Conservation (phyloP, 768 basidiomycete genomes). For the Pisolithus tinctorius region DNA sequence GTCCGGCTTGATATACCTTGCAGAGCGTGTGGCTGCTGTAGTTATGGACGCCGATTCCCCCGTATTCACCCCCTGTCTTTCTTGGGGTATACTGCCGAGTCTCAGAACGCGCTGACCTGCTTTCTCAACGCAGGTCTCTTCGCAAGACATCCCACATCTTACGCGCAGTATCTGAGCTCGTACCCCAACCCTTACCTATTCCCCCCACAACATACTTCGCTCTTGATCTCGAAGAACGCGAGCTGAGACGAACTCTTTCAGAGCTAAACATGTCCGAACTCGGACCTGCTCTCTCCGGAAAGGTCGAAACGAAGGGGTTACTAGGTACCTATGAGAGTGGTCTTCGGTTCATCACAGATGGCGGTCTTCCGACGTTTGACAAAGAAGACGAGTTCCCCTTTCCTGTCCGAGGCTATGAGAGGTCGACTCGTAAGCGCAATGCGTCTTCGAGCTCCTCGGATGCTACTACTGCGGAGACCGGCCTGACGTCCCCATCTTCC, state of each 20-base stretch:
- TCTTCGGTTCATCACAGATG: conserved; percentile 64
- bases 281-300: conserved; percentile 56
- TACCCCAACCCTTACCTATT: conserved; percentile 37
- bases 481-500: conserved; percentile 33
- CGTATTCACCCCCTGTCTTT: not conserved
- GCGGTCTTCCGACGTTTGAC: conserved; percentile 14
- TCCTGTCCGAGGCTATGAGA: conserved; percentile 4
- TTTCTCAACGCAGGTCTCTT: conserved; percentile 48
- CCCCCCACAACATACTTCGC: conserved; percentile 80
- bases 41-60: too few relatives aligned
- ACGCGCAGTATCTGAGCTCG: conserved; percentile 54
- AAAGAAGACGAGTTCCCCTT: conserved; percentile 5
- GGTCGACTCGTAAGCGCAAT: conserved; percentile 18
- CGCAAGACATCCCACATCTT: conserved; percentile 87
- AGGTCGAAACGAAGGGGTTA: conserved; percentile 76
- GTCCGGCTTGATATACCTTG: conserved; percentile 9
- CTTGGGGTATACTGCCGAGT: not conserved
- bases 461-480: conserved; percentile 15
- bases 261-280: conserved; percentile 58
- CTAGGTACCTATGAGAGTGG: conserved; percentile 92
- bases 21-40: not conserved
- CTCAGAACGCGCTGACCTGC: not conserved
- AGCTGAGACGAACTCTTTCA: conserved; percentile 73
- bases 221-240: conserved; percentile 85
- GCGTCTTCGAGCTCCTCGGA: conserved; percentile 34